Evolutionary conservation across 169 alveolate genomes (phyloP), one percentile per base, ranked within the genome.

Genomic region (Toxoplasma gondii): DNA sequence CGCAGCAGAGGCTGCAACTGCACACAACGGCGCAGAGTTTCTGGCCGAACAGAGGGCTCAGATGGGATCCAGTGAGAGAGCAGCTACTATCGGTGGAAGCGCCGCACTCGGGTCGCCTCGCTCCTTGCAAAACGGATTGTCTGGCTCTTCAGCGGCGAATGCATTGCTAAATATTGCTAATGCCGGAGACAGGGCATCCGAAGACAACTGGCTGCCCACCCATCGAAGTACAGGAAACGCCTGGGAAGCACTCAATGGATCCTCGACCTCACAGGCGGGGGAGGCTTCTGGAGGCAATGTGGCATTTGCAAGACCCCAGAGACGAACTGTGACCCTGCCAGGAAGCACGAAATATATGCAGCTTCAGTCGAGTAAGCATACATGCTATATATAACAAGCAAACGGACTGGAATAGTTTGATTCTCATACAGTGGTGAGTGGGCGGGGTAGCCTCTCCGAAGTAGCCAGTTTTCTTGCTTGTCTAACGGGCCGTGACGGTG

Each of bases 301-400:
- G 16, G 29, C 45, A 17, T 78, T 31, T 39, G 41, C 53, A 78
- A 22, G 87, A 78, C 24, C 87, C 29, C 87, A 78, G 45, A 27
- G 87, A 34, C 54, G 90, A 27, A 82, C 90, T 9, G 90, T 49
- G 38, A 82, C 90, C 2, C 90, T 82, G 27, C 90, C 90, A n/a
- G 24, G 90, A 7, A 82, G n/a, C 24, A 44, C 90, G 27, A 49
- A 43, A 12, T n/a, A 82, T 2, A 31, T 41, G 70, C 90, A 41
- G 17, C 67, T 43, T 12, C 90, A 45, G 67, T 41, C 90, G 67
- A 82, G 90, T 82, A 82, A 82, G 90, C 19, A 12, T 0, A 81
- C 24, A 12, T 7, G 49, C 12, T 12, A 49, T 9, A 0, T 49
- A 5, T 0, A 0, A 49, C 58, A 49, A 0, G 58, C 58, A 17